These are phyloP conservation scores for Mortierella alpina DNA, from an alignment of 192 early-diverging fungal species.

Conservation along the genomic window DNA sequence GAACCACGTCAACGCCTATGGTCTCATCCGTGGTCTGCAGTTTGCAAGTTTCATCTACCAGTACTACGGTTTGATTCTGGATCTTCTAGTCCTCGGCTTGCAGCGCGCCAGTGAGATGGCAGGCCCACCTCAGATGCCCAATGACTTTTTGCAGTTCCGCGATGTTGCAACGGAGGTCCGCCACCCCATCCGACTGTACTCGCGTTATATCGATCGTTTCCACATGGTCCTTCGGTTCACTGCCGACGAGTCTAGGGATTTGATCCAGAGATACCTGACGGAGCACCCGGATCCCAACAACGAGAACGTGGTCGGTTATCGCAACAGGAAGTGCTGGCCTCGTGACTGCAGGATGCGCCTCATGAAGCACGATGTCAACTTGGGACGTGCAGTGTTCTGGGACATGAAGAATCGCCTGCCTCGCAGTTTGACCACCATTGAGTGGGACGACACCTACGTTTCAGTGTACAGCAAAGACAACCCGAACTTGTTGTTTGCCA, in stretches of 20 bases:
- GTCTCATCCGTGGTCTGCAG: conserved; percentile 96
- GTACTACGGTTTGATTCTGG: conserved; percentile 97
- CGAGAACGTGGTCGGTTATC: conserved; percentile 98
- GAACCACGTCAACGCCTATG: conserved; percentile 98
- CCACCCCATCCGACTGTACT: conserved; percentile 97
- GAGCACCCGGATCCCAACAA: conserved; percentile 99
- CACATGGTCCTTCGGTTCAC: conserved; percentile 96
- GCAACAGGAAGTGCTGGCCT: conserved; percentile 97
- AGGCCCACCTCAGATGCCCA: conserved; percentile 90
- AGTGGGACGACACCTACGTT: conserved; percentile 98
- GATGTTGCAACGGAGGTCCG: conserved; percentile 92
- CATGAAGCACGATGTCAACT: conserved; percentile 98
- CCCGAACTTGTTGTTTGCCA: conserved; percentile 93
- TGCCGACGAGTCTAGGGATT: conserved; percentile 91
- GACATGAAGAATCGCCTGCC: conserved; percentile 98
- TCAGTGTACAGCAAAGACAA: conserved; percentile 98
- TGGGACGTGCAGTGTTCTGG: conserved; percentile 99
- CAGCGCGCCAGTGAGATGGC: conserved; percentile 97
- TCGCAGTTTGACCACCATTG: conserved; percentile 94
- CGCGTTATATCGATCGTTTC: conserved; percentile 92
- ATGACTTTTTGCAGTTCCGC: conserved; percentile 97
- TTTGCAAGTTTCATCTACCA: conserved; percentile 98
- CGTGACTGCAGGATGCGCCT: conserved; percentile 98
- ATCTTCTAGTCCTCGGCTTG: conserved; percentile 93
- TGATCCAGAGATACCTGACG: conserved; percentile 96